Percentiles rank a stretch among this genome's conserved stretches.
phyloP scores from a whole-genome alignment of 2,329 filamentous ascomycete genomes.

The Aureobasidium lini region DNA sequence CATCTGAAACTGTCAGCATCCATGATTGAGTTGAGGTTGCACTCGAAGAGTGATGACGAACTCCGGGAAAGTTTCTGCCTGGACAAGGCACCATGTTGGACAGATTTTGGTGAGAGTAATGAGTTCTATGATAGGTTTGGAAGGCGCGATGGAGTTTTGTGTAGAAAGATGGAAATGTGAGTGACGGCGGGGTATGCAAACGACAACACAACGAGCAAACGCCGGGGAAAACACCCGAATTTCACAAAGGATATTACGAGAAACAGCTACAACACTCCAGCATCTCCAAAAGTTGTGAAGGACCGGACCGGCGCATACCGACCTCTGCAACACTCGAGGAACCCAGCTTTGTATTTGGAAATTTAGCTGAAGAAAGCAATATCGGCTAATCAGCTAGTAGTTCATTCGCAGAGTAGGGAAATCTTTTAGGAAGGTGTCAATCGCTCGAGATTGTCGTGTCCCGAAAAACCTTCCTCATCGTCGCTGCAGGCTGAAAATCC shows the following conservation, averaged over 20 bases:
- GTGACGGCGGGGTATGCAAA: neutral
- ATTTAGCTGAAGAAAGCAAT: too few species aligned
- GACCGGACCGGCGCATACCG: too few species aligned
- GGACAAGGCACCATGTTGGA: neutral
- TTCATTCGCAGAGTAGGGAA: too few species aligned
- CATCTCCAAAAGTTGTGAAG: too few species aligned
- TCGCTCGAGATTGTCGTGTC: too few species aligned
- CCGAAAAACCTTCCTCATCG: too few species aligned
- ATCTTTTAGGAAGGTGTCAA: too few species aligned
- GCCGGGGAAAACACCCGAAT: neutral
- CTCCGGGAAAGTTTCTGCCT: neutral
- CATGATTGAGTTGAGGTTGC: rapidly evolving
- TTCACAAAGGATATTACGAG: neutral
- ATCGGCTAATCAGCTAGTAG: too few species aligned
- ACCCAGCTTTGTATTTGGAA: too few species aligned
- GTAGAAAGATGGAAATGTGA: neutral
- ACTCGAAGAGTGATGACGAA: neutral
- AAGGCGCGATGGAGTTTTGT: neutral
- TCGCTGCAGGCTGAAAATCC: too few species aligned
- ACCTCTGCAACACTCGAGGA: too few species aligned
- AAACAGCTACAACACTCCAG: neutral
- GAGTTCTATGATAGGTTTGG: neutral
- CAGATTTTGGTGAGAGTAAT: neutral
- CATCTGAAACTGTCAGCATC: neutral
- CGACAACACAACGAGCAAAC: slow-evolving; percentile 8